Evolutionary conservation across 306 rosid genomes (phyloP).

Genomic region (Cicer arietinum): DNA sequence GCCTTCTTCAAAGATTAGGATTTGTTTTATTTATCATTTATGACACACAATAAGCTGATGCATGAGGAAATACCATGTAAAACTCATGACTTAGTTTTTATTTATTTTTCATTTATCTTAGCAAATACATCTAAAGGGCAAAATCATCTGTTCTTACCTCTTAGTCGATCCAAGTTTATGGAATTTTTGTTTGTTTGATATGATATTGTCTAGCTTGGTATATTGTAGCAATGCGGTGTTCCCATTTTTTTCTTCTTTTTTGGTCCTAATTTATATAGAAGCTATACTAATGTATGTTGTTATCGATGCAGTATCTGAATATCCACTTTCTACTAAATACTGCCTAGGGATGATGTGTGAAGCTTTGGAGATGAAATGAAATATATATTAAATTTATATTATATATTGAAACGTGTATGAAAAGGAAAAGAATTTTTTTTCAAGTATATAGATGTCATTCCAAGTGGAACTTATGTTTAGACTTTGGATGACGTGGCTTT

Average conservation of each 20-base stretch:
- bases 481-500: no score
- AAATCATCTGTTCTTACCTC: not conserved
- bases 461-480: no score
- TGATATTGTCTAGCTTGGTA: not conserved
- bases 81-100: not conserved
- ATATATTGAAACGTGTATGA: not conserved
- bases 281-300: not conserved
- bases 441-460: no score
- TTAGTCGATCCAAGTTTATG: not conserved
- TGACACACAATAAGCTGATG: not conserved
- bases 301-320: constrained; percentile 31
- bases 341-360: constrained; percentile 32
- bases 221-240: not conserved
- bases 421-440: not conserved
- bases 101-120: no score
- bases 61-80: not conserved
- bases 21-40: no score
- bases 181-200: not conserved
- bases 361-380: constrained; percentile 44
- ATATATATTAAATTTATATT: constrained; percentile 15
- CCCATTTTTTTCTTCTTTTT: not conserved
- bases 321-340: constrained; percentile 37
- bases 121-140: not conserved
- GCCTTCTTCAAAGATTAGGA: not conserved
- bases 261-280: not conserved